Percentiles rank a stretch among this genome's conserved stretches.
Conservation (phyloP, 306 rosid genomes). For the Sindora glabra region DNA sequence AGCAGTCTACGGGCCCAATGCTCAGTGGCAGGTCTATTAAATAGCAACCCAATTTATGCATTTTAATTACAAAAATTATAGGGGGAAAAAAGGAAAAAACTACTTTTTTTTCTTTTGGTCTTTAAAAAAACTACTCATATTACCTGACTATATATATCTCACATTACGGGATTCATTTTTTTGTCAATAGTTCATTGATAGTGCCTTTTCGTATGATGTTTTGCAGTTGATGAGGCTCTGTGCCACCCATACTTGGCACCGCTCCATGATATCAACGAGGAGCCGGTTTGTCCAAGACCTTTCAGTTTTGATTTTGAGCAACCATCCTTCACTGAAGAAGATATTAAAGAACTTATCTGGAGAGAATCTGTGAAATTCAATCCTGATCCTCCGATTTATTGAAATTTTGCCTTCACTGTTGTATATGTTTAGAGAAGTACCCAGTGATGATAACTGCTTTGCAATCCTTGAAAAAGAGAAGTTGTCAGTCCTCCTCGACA, state of each 20-base stretch:
- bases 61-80: too few relatives aligned
- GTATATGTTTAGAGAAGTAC: slow-evolving; percentile 23
- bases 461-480: slow-evolving; percentile 7
- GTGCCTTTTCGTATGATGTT: background rate
- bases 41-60: too few relatives aligned
- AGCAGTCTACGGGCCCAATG: too few relatives aligned
- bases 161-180: background rate
- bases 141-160: too few relatives aligned
- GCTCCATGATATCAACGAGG: slow-evolving; percentile 82
- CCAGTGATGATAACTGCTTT: slow-evolving; percentile 16
- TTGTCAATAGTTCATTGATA: background rate
- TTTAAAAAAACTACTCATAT: too few relatives aligned
- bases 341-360: slow-evolving; percentile 93
- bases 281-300: slow-evolving; percentile 70
- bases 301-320: slow-evolving; percentile 90
- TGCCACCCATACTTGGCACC: slow-evolving; percentile 90
- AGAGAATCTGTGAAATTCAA: slow-evolving; percentile 72
- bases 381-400: slow-evolving; percentile 58
- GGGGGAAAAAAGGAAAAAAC: too few relatives aligned
- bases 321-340: slow-evolving; percentile 74
- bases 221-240: slow-evolving; percentile 83
- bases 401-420: slow-evolving; percentile 26
- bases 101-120: too few relatives aligned
- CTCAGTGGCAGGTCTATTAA: too few relatives aligned
- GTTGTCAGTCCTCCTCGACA: slow-evolving; percentile 3